Base-by-base conservation (phyloP, 2,329 filamentous ascomycete genomes). In the Xylogone sp. region DNA sequence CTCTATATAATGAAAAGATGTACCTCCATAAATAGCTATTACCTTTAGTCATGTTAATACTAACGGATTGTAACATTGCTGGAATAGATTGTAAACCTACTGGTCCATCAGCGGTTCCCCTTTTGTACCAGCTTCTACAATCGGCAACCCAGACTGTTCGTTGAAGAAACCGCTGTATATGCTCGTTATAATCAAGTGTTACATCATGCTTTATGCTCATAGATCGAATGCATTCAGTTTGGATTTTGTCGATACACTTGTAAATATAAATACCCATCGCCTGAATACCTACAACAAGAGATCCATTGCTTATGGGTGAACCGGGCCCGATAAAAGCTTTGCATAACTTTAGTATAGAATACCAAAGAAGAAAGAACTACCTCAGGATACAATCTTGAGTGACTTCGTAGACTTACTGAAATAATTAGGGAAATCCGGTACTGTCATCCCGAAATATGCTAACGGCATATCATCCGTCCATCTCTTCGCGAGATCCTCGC, bases 41-140 rank as follows among this genome's bases (percentile, higher is more conserved):
- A 75, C 66, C 21, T 76, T 74, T 76, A 4, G 77, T 77, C 0
- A 77, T 76, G 55, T 79, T 39, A 39, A 6, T 6, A 16, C n/a
- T n/a, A n/a, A n/a, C n/a, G n/a, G n/a, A n/a, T n/a, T n/a, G n/a
- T n/a, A n/a, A n/a, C n/a, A n/a, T n/a, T n/a, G n/a, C n/a, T n/a
- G n/a, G n/a, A n/a, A n/a, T n/a, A n/a, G n/a, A n/a, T n/a, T n/a
- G n/a, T 2, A 74, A 76, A 5, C 70, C 74, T 20, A 81, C 75
- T 1, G 72, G 71, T 0, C 74, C 76, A 29, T 73, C 66, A 8
- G 60, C 62, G 7, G 56, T 63, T 5, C 71, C 74, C 29, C 69
- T 68, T 62, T 79, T 80, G 62, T 76, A 81, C 77, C 77, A 81
- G 7, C 75, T 78, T 8, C 71, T 67, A 51, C 76, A 75, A 10